Evolutionary conservation across 2,329 filamentous ascomycete species (phyloP), one percentile per base, ranked within the genome.

Genomic region (Aurifilum marmelostoma): DNA sequence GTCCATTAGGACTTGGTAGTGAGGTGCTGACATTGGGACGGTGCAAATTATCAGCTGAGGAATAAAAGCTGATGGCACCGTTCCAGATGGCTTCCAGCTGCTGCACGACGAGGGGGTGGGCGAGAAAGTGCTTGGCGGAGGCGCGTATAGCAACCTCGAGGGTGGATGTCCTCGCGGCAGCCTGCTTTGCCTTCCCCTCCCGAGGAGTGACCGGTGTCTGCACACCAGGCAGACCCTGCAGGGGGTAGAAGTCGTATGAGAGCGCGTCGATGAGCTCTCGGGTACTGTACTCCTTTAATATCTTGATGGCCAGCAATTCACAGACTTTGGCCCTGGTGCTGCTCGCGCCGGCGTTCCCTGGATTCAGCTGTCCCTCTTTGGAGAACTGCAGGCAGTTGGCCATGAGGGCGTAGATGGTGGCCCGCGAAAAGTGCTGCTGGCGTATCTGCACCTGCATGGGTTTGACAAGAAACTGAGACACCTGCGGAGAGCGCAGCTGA

Each of bases 71-170:
- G 73, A 98, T 96, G 24, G 92, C 95, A 37, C 95, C 95, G 27
- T 93, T 95, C 95, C 95, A 98, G 71, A 98, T 97, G 59, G 94
- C 94, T 79, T 97, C 94, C n/a, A 98, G 84, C 77, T 97, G 94
- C 78, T 97, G 93, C 11, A 97, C 91, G 0, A 97, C 94, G 3
- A 97, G 84, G 0, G 95, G 94, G 76, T 97, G 94, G 11, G 95
- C 92, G 6, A 98, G 84, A 74, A 97, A 97, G 74, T 93, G 91
- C 80, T 98, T 97, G 29, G 95, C 92, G 72, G 94, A 94, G 27
- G 94, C 93, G 73, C 93, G 89, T 75, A 98, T 97, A 71, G 95
- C 94, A 69, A 98, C 90, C 80, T 97, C 95, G 41, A 97, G 87
- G 9, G 94, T 94, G 11, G 94, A 97, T 21, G 95, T 94, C 69